Conservation (phyloP, 192 early-diverging fungal species). For the Coemansia sp. region DNA sequence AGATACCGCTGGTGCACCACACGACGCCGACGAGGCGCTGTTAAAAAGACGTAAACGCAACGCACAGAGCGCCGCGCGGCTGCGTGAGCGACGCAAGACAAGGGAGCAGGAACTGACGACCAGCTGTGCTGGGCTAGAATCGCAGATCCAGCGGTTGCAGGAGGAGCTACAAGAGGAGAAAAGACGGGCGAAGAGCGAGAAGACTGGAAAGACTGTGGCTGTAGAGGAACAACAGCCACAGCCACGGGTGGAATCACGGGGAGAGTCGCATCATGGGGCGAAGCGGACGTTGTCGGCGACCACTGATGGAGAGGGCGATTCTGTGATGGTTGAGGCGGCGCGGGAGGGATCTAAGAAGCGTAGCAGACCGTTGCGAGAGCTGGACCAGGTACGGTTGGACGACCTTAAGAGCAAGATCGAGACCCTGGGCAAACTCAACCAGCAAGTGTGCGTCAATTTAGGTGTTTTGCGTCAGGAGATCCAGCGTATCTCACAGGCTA, state of each 20-base stretch:
- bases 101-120: constrained; percentile 36
- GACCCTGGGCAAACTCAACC: constrained; percentile 45
- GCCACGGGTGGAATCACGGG: background rate
- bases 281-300: constrained; percentile 16
- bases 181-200: constrained; percentile 20
- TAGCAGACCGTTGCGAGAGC: constrained; percentile 37
- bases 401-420: constrained; percentile 41
- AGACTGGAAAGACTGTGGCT: background rate
- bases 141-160: constrained; percentile 35
- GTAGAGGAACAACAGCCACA: background rate
- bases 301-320: constrained; percentile 14
- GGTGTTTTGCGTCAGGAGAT: constrained; percentile 45
- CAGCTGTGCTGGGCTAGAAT: constrained; percentile 35
- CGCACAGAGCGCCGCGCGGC: constrained; percentile 49
- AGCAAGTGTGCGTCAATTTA: constrained; percentile 46
- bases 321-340: constrained; percentile 12
- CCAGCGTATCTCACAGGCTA: constrained; percentile 31
- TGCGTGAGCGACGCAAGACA: constrained; percentile 52
- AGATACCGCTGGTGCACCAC: background rate
- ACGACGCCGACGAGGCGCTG: constrained; percentile 35
- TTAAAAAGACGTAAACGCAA: constrained; percentile 50
- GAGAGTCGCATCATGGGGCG: background rate
- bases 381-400: constrained; percentile 43
- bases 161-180: constrained; percentile 42
- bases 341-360: constrained; percentile 10